Percentiles rank a stretch among this genome's conserved stretches.
Evolutionary conservation across 352 stramenopile species (phyloP).

Genomic region (Hyaloperonospora brassicae): DNA sequence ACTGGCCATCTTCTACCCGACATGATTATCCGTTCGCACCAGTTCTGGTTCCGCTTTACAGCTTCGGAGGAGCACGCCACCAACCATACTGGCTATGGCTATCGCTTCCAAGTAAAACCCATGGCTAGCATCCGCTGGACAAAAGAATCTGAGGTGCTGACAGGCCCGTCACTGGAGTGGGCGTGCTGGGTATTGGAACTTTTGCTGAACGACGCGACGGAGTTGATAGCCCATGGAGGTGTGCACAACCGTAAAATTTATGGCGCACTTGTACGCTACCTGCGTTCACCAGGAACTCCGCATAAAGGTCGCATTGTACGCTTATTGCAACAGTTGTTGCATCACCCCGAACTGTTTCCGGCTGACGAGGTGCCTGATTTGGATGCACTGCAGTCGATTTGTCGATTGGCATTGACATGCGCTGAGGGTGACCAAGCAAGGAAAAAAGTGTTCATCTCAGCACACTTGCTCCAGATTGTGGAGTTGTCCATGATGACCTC

Average conservation of each 20-base stretch:
- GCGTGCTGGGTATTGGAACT: conserved; percentile 81
- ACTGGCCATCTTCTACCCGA: conserved; percentile 41
- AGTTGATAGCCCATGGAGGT: conserved; percentile 51
- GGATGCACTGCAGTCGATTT: conserved; percentile 52
- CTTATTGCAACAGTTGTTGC: conserved; percentile 67
- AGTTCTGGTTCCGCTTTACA: conserved; percentile 80
- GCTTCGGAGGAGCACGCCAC: conserved; percentile 52
- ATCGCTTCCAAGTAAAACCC: conserved; percentile 73
- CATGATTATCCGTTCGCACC: conserved; percentile 58
- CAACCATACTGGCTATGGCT: conserved; percentile 69
- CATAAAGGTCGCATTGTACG: conserved; percentile 76
- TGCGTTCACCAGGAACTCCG: conserved; percentile 66
- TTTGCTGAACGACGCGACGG: conserved; percentile 63
- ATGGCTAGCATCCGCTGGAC: conserved; percentile 74
- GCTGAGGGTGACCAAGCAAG: conserved; percentile 49
- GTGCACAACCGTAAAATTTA: conserved; percentile 82
- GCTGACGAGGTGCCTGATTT: conserved; percentile 51
- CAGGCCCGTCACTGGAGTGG: conserved; percentile 73
- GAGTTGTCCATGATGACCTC: conserved; percentile 64
- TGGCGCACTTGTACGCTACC: conserved; percentile 66
- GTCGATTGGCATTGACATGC: conserved; percentile 43
- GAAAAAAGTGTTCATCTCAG: conserved; percentile 63
- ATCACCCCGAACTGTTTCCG: conserved; percentile 53
- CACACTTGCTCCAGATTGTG: conserved; percentile 68
- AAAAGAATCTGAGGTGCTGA: conserved; percentile 71